Conservation (phyloP, 2,329 filamentous ascomycete genomes). For the Tolypocladium ophioglossoides region DNA sequence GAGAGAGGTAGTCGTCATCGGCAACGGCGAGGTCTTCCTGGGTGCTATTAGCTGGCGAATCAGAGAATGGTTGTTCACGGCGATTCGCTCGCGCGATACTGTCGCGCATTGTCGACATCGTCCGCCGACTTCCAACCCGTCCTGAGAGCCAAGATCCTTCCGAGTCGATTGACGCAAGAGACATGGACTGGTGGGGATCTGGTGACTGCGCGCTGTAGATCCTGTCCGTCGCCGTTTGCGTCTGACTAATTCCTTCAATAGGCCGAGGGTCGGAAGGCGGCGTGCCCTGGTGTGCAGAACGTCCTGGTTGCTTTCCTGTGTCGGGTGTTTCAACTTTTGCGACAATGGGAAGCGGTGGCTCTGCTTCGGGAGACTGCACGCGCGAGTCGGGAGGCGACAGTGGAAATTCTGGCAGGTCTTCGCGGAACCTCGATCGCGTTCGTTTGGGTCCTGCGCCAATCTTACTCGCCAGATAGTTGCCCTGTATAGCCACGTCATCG, state of each 20-base stretch:
- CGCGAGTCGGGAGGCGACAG: slow-evolving; percentile 78
- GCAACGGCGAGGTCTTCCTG: slow-evolving; percentile 53
- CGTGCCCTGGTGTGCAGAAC: slow-evolving; percentile 29
- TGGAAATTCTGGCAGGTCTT: slow-evolving; percentile 81
- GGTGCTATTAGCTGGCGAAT: slow-evolving; percentile 28
- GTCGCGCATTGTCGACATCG: slow-evolving; percentile 32
- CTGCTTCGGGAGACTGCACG: slow-evolving; percentile 65
- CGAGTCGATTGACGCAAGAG: slow-evolving; percentile 86
- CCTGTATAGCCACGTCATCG: slow-evolving; percentile 13
- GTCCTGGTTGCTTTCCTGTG: slow-evolving; percentile 15
- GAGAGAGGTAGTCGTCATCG: slow-evolving; percentile 67
- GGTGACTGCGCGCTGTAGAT: slow-evolving; percentile 29
- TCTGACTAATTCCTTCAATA: slow-evolving; percentile 15
- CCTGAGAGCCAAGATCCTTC: slow-evolving; percentile 95
- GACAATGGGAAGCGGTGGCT: slow-evolving; percentile 26
- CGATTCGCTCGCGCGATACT: slow-evolving; percentile 22
- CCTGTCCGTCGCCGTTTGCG: slow-evolving; percentile 13
- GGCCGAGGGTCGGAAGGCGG: slow-evolving; percentile 33
- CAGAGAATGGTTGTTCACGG: slow-evolving; percentile 23
- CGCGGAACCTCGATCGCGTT: slow-evolving; percentile 82
- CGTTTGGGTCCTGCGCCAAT: slow-evolving; percentile 53
- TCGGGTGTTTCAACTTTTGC: slow-evolving; percentile 15
- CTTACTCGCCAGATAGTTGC: slow-evolving; percentile 20
- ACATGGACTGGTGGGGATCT: slow-evolving; percentile 64
- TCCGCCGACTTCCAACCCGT: slow-evolving; percentile 40